A percentile compares a stretch with the other conserved stretches of the same genome.
phyloP scores from a whole-genome alignment of 768 basidiomycete genomes.

The Calocera cornea region DNA sequence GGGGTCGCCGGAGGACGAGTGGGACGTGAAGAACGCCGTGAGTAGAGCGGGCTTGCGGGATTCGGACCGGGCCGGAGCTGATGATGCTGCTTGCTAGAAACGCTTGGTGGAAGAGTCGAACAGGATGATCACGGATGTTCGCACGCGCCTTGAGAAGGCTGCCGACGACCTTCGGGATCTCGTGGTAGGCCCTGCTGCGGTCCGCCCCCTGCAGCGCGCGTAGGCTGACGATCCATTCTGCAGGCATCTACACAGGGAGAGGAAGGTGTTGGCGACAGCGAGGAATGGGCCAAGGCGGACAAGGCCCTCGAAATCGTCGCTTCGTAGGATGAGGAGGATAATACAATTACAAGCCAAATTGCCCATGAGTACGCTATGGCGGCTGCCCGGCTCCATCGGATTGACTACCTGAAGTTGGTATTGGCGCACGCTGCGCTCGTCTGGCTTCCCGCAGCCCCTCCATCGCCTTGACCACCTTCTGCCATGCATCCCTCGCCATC shows the following conservation, averaged over 20 bases:
- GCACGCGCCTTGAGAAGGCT: constrained; percentile 45
- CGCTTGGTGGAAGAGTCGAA: constrained; percentile 61
- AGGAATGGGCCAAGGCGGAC: constrained; percentile 44
- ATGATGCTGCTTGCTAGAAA: constrained; percentile 30
- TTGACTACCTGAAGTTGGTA: background rate
- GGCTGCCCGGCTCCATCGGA: background rate
- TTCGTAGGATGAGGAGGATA: constrained; percentile 27
- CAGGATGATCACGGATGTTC: constrained; percentile 65
- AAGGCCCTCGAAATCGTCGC: constrained; percentile 41
- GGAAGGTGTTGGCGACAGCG: constrained; percentile 22
- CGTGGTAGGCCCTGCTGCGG: constrained; percentile 40
- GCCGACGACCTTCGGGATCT: constrained; percentile 50
- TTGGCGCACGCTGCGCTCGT: background rate
- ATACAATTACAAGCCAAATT: constrained; percentile 1
- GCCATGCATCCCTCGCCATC: constrained; percentile 65
- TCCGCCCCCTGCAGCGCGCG: constrained; percentile 3
- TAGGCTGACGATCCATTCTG: background rate
- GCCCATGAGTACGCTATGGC: background rate
- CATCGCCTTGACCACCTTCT: constrained; percentile 55
- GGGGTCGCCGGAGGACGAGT: constrained; percentile 43
- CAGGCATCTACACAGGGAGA: constrained; percentile 32
- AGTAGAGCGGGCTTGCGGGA: constrained; percentile 22
- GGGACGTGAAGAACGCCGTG: constrained; percentile 67
- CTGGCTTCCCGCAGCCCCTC: constrained; percentile 41
- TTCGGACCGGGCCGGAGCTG: background rate